These are phyloP conservation scores for Krasilnikovozyma curviuscula DNA, from an alignment of 768 basidiomycete species.

Conservation along the genomic window DNA sequence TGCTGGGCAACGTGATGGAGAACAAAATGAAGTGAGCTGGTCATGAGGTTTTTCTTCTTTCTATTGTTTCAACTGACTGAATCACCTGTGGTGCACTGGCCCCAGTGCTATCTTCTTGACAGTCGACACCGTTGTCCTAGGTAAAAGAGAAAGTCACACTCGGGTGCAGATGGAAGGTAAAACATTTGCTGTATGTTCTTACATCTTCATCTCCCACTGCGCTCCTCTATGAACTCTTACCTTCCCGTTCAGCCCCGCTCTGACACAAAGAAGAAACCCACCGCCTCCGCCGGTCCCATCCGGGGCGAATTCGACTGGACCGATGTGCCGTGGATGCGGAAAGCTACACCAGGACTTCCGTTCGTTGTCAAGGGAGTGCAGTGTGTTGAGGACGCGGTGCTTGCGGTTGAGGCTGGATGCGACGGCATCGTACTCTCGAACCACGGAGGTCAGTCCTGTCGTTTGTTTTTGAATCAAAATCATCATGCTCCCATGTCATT, in stretches of 20 bases:
- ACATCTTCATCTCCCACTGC: too few relatives aligned
- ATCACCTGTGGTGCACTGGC: too few relatives aligned
- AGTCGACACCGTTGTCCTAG: conserved; percentile 18
- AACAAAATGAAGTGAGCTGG: too few relatives aligned
- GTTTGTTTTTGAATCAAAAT: too few relatives aligned
- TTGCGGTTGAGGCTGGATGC: conserved; percentile 27
- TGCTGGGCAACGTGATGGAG: too few relatives aligned
- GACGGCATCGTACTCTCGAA: conserved; percentile 31
- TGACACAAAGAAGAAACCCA: too few relatives aligned
- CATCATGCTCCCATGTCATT: too few relatives aligned
- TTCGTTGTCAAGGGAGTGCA: conserved; percentile 29
- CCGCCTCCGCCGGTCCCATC: conserved; percentile 15
- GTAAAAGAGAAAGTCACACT: conserved; percentile 14
- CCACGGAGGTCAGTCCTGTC: conserved; percentile 20
- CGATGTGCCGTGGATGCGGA: conserved; percentile 25
- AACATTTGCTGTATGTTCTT: too few relatives aligned
- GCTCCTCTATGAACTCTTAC: neutral
- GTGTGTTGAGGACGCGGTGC: conserved; percentile 24
- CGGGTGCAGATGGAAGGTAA: too few relatives aligned
- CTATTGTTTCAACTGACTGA: too few relatives aligned
- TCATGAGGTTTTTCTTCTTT: too few relatives aligned
- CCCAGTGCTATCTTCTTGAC: conserved; percentile 24
- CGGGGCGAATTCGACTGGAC: conserved; percentile 24
- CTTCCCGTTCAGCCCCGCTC: neutral
- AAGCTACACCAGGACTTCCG: conserved; percentile 19